phyloP scores from a whole-genome alignment of 78 protist genomes.

The Dictyostelium firmibasis region DNA sequence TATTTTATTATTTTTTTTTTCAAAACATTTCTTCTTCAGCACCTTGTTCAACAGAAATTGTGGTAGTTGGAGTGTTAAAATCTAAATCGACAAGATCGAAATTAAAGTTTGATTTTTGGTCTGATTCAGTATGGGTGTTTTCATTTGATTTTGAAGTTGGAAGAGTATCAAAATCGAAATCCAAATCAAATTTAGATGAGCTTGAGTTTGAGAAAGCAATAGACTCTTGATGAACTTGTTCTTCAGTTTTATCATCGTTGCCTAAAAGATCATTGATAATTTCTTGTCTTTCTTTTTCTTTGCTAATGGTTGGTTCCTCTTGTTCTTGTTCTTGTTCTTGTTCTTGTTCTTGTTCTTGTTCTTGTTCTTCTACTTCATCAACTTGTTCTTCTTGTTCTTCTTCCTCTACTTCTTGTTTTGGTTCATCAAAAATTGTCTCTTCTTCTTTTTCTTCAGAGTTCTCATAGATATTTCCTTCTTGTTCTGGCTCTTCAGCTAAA shows the following conservation, averaged over 20 bases:
- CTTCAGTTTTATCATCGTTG: background rate
- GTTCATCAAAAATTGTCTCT: background rate
- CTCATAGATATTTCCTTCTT: background rate
- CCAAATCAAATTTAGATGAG: background rate
- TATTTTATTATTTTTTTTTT: background rate
- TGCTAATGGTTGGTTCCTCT: constrained; percentile 46
- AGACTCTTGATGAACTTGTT: background rate
- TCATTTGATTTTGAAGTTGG: background rate
- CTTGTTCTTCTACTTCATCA: background rate
- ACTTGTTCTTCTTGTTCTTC: constrained; percentile 28
- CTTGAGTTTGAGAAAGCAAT: background rate
- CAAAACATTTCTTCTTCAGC: background rate
- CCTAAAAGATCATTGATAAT: background rate
- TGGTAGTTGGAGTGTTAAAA: background rate
- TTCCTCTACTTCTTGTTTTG: background rate
- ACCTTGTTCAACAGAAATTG: background rate
- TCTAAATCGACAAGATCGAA: background rate
- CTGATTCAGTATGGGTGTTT: background rate
- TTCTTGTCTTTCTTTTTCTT: background rate
- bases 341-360: background rate
- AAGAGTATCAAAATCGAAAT: background rate
- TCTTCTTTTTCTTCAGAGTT: background rate
- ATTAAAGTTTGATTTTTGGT: background rate
- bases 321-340: constrained; percentile 1
- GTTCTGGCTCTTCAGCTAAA: background rate